A percentile compares a stretch with the other conserved stretches of the same genome.
phyloP scores from a whole-genome alignment of 2,329 filamentous ascomycete species.

The Fusarium coffeatum region DNA sequence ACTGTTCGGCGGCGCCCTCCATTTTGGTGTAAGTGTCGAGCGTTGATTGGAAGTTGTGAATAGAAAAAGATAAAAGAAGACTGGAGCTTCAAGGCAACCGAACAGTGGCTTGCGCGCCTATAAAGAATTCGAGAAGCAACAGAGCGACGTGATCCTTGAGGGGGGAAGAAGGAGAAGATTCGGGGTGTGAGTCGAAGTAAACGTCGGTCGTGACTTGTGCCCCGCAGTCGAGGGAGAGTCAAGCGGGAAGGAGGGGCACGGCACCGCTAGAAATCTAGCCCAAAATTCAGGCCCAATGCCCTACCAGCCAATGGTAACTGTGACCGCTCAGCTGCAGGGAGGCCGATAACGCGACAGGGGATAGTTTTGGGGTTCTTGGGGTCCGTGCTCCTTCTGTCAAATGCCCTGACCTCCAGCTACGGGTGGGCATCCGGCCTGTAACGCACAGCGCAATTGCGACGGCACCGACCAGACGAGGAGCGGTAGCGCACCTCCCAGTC shows the following conservation, averaged over 20 bases:
- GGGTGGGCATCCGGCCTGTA: slow-evolving; percentile 7
- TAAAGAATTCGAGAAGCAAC: slow-evolving; percentile 26
- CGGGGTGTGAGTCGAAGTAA: slow-evolving; percentile 46
- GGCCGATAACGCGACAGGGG: slow-evolving; percentile 36
- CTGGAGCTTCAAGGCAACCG: slow-evolving; percentile 17
- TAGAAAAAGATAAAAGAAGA: not conserved
- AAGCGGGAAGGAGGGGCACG: slow-evolving; percentile 45
- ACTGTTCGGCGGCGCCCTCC: slow-evolving; percentile 54
- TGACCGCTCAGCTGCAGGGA: slow-evolving; percentile 20
- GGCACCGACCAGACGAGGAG: not conserved
- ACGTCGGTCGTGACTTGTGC: slow-evolving; percentile 44
- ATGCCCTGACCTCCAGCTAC: slow-evolving; percentile 24
- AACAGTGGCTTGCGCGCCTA: slow-evolving; percentile 32
- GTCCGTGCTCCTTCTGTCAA: slow-evolving; percentile 41
- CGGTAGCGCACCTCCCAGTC: slow-evolving; percentile 12
- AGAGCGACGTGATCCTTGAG: slow-evolving; percentile 30
- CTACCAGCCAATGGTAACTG: slow-evolving; percentile 40
- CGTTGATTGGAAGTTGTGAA: slow-evolving; percentile 12
- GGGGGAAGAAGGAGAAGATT: slow-evolving; percentile 32
- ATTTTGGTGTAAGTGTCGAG: slow-evolving; percentile 45
- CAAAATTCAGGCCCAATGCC: slow-evolving; percentile 45
- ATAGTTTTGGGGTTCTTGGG: slow-evolving; percentile 32
- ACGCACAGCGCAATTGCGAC: slow-evolving; percentile 5
- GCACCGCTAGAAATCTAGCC: slow-evolving; percentile 34
- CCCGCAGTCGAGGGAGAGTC: slow-evolving; percentile 44